Conservation (phyloP, 805 yeast species). For the Candida nitratophila region DNA sequence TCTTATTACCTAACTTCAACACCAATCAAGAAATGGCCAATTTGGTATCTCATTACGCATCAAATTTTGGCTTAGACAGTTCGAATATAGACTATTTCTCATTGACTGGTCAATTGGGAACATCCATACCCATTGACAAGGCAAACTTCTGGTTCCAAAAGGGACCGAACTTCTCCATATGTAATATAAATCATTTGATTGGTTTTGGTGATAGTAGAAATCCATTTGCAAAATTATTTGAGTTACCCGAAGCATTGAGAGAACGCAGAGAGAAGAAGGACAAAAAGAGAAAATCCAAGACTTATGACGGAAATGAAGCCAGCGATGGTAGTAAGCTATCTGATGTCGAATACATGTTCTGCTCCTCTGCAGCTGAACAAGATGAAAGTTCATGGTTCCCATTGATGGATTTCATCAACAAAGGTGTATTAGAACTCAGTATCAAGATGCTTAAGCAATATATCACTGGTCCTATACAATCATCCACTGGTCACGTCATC, state of each 20-base stretch:
- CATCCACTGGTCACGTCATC: conserved; percentile 65
- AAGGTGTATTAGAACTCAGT: conserved; percentile 61
- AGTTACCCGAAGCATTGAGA: conserved; percentile 61
- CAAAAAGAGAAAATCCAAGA: conserved; percentile 40
- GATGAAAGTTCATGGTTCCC: conserved; percentile 45
- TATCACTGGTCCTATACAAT: conserved; percentile 61
- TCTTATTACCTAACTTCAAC: conserved; percentile 51
- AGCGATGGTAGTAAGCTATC: background rate
- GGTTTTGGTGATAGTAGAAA: conserved; percentile 74
- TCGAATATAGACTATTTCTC: conserved; percentile 59
- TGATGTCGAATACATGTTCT: conserved; percentile 10
- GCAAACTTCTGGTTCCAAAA: conserved; percentile 71
- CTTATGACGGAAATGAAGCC: conserved; percentile 1
- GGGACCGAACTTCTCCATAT: conserved; percentile 67
- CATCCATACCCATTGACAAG: conserved; percentile 33
- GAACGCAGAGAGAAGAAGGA: conserved; percentile 71
- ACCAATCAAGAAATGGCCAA: conserved; percentile 48
- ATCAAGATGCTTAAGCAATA: conserved; percentile 61
- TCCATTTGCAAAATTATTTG: conserved; percentile 71
- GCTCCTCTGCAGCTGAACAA: conserved; percentile 23
- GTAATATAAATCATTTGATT: conserved; percentile 65
- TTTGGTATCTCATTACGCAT: conserved; percentile 56
- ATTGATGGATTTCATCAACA: conserved; percentile 48
- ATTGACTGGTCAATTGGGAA: conserved; percentile 31
- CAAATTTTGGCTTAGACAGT: conserved; percentile 62